Percentiles rank a stretch among this genome's conserved stretches.
Conservation (phyloP, 208 protist genomes). For the Trypanosomatidae sp. region DNA sequence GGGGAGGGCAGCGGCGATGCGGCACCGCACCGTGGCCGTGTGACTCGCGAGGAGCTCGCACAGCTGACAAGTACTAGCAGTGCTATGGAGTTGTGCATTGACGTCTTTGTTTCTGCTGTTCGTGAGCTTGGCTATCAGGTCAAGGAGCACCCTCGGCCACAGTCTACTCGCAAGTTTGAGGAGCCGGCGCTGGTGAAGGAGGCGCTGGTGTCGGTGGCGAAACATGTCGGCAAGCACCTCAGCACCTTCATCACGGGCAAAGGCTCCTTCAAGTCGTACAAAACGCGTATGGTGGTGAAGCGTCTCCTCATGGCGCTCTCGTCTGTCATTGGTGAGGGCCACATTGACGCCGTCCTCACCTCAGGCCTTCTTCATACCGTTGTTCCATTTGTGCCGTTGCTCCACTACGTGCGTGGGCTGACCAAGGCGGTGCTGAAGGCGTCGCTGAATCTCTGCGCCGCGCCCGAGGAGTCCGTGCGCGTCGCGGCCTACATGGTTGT, state of each 20-base stretch:
- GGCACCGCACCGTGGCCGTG: conserved; percentile 28
- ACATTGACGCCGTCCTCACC: conserved; percentile 60
- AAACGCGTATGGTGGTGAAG: conserved; percentile 76
- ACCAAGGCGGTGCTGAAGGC: conserved; percentile 79
- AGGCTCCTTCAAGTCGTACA: conserved; percentile 75
- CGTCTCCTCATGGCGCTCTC: conserved; percentile 71
- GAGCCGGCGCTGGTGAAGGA: conserved; percentile 89
- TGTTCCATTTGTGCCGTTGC: conserved; percentile 81
- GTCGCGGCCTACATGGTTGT: conserved; percentile 89
- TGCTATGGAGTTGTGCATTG: conserved; percentile 56
- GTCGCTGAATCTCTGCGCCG: conserved; percentile 67
- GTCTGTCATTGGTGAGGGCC: conserved; percentile 61
- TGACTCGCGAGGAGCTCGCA: conserved; percentile 59
- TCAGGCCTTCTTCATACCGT: conserved; percentile 70
- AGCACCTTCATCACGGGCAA: conserved; percentile 81
- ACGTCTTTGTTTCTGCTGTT: conserved; percentile 80
- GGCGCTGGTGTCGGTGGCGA: conserved; percentile 65
- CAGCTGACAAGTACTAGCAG: conserved; percentile 33
- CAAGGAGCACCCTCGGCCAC: conserved; percentile 64
- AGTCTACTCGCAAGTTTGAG: conserved; percentile 84
- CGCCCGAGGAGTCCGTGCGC: conserved; percentile 76
- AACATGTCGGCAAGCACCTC: conserved; percentile 59
- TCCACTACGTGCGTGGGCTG: conserved; percentile 89
- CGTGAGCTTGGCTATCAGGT: conserved; percentile 79
- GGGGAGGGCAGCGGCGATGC: conserved; percentile 32